Conservation (phyloP, 805 yeast species). For the Candida sonorensis region DNA sequence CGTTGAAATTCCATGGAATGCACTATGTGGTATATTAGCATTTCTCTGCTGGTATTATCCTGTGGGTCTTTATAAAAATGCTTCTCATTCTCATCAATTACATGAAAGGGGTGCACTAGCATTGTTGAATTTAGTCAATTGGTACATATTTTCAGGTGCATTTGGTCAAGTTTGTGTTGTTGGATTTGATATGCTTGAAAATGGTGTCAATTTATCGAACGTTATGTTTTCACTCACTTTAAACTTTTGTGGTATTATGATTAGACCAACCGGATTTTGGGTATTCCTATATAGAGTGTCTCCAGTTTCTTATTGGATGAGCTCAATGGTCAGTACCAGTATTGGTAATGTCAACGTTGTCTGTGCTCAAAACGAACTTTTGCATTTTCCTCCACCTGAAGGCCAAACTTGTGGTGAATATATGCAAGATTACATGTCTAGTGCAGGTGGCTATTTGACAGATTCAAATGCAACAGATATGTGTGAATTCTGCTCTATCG, state of each 20-base stretch:
- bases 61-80: conserved; percentile 56
- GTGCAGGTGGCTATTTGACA: conserved; percentile 42
- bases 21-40: conserved; percentile 54
- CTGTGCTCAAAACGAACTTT: conserved; percentile 44
- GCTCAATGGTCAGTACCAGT: conserved; percentile 48
- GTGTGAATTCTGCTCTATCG: conserved; percentile 58
- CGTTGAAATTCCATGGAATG: conserved; percentile 62
- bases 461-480: conserved; percentile 37
- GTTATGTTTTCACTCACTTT: conserved; percentile 55
- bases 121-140: conserved; percentile 36
- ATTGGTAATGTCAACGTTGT: conserved; percentile 41
- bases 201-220: conserved; percentile 56
- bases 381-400: conserved; percentile 41
- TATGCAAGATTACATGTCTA: conserved; percentile 32
- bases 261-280: conserved; percentile 63
- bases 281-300: conserved; percentile 68
- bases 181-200: conserved; percentile 50
- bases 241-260: conserved; percentile 75
- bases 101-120: conserved; percentile 50
- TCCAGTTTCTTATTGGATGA: conserved; percentile 62
- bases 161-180: conserved; percentile 55
- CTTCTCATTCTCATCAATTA: conserved; percentile 38
- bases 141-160: conserved; percentile 49
- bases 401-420: conserved; percentile 55
- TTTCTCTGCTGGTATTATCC: conserved; percentile 70